A percentile compares a stretch with the other conserved stretches of the same genome.
Conservation (phyloP, 331 rosid genomes). For the Dryas integrifolia region DNA sequence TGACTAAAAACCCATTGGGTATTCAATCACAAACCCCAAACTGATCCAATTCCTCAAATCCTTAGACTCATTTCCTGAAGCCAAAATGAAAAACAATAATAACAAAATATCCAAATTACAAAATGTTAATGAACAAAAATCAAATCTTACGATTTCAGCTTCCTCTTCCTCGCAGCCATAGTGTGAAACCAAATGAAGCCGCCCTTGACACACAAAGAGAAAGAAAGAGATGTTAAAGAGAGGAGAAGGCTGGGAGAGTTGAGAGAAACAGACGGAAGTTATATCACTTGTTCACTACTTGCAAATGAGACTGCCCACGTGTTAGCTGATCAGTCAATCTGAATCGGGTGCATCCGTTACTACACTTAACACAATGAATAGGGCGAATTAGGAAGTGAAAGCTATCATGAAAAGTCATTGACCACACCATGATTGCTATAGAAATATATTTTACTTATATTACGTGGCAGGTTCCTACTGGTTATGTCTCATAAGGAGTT, state of each 20-base stretch:
- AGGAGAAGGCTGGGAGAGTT: background rate
- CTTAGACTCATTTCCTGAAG: constrained; percentile 3
- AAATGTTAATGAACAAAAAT: background rate
- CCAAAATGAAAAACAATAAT: background rate
- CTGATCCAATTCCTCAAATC: constrained; percentile 18
- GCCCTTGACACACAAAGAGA: constrained; percentile 10
- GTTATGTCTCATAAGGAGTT: too few species aligned
- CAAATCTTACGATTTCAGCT: constrained; percentile 38
- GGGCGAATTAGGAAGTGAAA: background rate
- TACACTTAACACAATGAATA: background rate
- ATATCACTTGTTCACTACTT: background rate
- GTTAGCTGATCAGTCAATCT: background rate
- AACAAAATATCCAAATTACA: constrained; percentile 2
- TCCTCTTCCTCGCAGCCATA: constrained; percentile 40
- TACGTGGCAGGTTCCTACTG: constrained; percentile 3
- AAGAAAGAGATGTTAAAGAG: background rate
- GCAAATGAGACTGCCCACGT: background rate
- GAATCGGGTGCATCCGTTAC: background rate
- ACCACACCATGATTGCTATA: background rate
- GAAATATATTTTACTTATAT: background rate
- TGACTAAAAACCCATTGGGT: background rate
- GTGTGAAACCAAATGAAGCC: constrained; percentile 10
- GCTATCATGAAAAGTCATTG: too few species aligned
- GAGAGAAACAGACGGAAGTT: background rate
- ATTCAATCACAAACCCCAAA: constrained; percentile 9